Conservation (phyloP, 148 eudicot genomes). For the Chenopodium suecicum region DNA sequence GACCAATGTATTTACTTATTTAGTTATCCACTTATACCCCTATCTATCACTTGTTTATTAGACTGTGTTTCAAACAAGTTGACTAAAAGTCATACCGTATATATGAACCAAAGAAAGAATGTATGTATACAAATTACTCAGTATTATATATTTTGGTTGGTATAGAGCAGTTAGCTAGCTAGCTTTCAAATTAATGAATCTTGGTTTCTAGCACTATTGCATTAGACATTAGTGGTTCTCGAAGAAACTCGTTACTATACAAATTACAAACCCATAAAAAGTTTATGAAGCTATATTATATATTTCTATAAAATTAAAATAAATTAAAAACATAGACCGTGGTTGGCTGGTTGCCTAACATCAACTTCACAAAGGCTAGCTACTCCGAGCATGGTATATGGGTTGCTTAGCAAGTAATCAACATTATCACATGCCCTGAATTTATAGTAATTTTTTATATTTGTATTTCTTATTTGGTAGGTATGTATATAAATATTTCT, state of each 20-base stretch:
- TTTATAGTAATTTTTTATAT: conserved; percentile 20
- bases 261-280: not conserved
- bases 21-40: too few species aligned
- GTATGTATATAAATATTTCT: not conserved
- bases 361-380: not conserved
- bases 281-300: too few species aligned
- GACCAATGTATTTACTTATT: too few species aligned
- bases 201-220: not conserved
- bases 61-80: too few species aligned
- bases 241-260: not conserved
- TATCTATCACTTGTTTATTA: too few species aligned
- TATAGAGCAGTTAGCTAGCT: not conserved
- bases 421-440: conserved; percentile 29
- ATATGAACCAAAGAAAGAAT: too few species aligned
- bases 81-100: too few species aligned
- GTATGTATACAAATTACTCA: too few species aligned
- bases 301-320: too few species aligned
- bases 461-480: conserved; percentile 18
- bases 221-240: not conserved
- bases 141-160: not conserved
- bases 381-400: not conserved
- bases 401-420: conserved; percentile 30
- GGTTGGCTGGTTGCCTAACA: not conserved
- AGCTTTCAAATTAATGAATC: not conserved
- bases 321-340: not conserved